A percentile compares a stretch with the other conserved stretches of the same genome.
These are phyloP conservation scores for Taphrina flavorubra DNA, from an alignment of 1,139 yeast species.

Conservation along the genomic window DNA sequence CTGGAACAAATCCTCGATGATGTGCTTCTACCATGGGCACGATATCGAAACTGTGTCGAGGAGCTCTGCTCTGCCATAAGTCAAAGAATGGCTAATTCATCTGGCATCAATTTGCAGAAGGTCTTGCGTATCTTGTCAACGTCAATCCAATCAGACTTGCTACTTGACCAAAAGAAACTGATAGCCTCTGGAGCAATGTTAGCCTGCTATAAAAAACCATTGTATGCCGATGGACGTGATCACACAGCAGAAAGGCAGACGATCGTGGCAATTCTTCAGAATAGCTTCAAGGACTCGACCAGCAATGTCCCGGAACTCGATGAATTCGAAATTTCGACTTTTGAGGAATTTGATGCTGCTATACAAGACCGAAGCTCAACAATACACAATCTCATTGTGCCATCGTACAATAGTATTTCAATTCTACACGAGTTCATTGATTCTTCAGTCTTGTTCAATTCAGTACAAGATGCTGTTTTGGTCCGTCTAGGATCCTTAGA, in stretches of 20 bases:
- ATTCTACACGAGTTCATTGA: constrained; percentile 6
- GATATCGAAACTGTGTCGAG: background rate
- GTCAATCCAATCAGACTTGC: constrained; percentile 13
- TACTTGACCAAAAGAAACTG: background rate
- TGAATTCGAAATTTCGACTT: background rate
- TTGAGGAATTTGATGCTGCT: background rate
- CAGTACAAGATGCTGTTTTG: constrained; percentile 20
- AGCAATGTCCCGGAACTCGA: constrained; percentile 1
- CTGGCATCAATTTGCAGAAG: constrained; percentile 15
- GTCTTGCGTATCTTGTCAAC: constrained; percentile 18
- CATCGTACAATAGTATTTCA: background rate
- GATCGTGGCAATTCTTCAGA: constrained; percentile 20
- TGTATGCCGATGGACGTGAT: constrained; percentile 12
- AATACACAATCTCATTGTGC: background rate
- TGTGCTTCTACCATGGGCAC: constrained; percentile 25
- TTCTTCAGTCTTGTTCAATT: constrained; percentile 13
- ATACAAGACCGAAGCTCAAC: constrained; percentile 10
- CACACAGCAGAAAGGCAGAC: constrained; percentile 26
- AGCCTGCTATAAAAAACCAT: constrained; percentile 22
- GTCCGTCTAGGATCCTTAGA: constrained; percentile 7
- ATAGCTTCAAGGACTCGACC: constrained; percentile 5
- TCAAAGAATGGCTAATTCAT: constrained; percentile 7
- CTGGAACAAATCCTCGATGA: constrained; percentile 10
- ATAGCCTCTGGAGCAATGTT: constrained; percentile 19
- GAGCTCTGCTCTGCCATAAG: constrained; percentile 10